These are phyloP conservation scores for Sugiyamaella pinicola DNA, from an alignment of 1,139 yeast genomes.

Conservation along the genomic window DNA sequence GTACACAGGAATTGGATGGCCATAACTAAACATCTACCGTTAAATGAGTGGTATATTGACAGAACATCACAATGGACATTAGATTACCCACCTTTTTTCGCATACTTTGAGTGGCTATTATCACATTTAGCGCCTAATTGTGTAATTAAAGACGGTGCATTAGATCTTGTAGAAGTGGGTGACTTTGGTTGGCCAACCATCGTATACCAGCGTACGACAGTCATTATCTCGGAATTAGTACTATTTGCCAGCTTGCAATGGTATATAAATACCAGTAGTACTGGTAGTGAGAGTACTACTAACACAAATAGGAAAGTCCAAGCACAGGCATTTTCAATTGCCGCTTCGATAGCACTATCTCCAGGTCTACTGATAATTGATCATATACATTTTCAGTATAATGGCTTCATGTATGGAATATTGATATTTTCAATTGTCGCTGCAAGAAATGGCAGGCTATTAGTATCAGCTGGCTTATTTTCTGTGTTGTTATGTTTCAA, in stretches of 20 bases:
- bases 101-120: conserved; percentile 84
- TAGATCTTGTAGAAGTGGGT: conserved; percentile 68
- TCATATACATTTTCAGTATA: conserved; percentile 93
- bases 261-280: conserved; percentile 58
- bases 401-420: conserved; percentile 89
- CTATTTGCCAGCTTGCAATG: conserved; percentile 72
- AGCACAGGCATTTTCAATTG: conserved; percentile 66
- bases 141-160: conserved; percentile 73
- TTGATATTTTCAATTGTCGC: conserved; percentile 71
- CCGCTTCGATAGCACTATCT: conserved; percentile 78
- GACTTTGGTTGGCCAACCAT: conserved; percentile 75
- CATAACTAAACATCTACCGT: conserved; percentile 76
- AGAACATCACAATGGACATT: conserved; percentile 90
- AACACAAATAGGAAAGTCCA: conserved; percentile 31
- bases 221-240: conserved; percentile 72
- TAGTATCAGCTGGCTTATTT: conserved; percentile 73
- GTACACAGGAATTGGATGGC: conserved; percentile 98
- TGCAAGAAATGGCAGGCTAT: conserved; percentile 60
- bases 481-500: conserved; percentile 83
- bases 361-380: conserved; percentile 90
- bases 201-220: conserved; percentile 79
- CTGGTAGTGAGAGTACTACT: conserved; percentile 33
- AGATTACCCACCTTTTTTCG: conserved; percentile 97
- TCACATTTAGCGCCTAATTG: conserved; percentile 68
- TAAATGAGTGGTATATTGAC: conserved; percentile 81